Conservation (phyloP, 768 basidiomycete genomes). For the Fomitopsis pulvina region DNA sequence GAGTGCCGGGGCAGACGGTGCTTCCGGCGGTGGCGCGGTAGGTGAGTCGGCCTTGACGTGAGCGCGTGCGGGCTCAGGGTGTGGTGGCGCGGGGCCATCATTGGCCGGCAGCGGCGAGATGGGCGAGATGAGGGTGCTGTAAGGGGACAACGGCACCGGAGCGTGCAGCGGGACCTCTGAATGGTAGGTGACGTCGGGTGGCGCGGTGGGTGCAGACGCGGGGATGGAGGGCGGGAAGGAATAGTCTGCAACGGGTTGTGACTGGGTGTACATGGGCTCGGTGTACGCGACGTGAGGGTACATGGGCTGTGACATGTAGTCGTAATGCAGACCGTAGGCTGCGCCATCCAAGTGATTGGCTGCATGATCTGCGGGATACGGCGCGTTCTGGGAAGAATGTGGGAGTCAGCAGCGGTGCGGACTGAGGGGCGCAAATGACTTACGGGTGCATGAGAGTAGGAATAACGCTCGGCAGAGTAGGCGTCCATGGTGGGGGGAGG, state of each 20-base stretch:
- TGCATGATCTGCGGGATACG: neutral
- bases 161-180: slow-evolving; percentile 14
- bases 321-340: slow-evolving; percentile 1
- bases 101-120: neutral
- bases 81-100: neutral
- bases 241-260: neutral
- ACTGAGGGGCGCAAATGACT: no score
- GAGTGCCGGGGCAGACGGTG: neutral
- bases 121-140: slow-evolving; percentile 15
- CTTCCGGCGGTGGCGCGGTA: neutral
- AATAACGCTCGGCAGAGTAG: neutral
- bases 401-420: neutral
- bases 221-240: neutral
- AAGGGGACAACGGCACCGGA: slow-evolving; percentile 17
- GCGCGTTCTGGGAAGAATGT: no score
- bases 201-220: neutral
- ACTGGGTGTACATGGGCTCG: slow-evolving; percentile 1
- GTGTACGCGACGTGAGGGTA: slow-evolving; percentile 7
- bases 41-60: neutral
- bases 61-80: neutral
- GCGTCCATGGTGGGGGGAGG: neutral
- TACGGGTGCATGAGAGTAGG: neutral
- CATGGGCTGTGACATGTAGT: neutral
- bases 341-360: neutral
- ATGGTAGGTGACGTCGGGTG: neutral